Evolutionary conservation across 2,329 filamentous ascomycete species (phyloP).

Genomic region (Pseudogymnoascus sp.): DNA sequence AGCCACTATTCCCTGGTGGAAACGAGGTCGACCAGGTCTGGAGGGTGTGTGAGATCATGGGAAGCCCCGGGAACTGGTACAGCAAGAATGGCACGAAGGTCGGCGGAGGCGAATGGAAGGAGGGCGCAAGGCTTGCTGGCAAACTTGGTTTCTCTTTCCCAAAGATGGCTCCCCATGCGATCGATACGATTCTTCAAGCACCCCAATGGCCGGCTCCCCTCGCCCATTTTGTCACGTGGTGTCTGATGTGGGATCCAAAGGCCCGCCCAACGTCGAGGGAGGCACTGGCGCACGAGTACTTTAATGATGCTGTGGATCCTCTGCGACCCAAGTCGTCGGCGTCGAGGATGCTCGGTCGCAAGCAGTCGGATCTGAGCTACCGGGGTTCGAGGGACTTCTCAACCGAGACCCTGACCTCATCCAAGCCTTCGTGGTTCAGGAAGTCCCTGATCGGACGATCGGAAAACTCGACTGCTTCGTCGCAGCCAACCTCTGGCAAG

Average conservation of each 20-base stretch:
- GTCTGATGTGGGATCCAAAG: constrained; percentile 97
- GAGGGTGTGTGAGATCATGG: constrained; percentile 99
- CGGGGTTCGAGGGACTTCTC: constrained; percentile 57
- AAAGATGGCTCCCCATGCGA: constrained; percentile 96
- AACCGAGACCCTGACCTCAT: constrained; percentile 48
- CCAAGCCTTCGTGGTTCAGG: constrained; percentile 94
- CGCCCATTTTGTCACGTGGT: constrained; percentile 94
- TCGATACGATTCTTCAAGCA: constrained; percentile 85
- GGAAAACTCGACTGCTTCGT: constrained; percentile 57
- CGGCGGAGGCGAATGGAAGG: constrained; percentile 94
- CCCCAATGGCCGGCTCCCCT: constrained; percentile 89
- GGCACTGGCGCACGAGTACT: constrained; percentile 93
- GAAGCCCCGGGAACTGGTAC: constrained; percentile 96
- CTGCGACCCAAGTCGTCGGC: constrained; percentile 85
- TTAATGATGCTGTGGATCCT: constrained; percentile 84
- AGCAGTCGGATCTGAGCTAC: constrained; percentile 74
- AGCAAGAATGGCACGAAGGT: constrained; percentile 82
- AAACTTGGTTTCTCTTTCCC: constrained; percentile 98
- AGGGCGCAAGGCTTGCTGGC: constrained; percentile 83
- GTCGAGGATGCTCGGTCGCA: constrained; percentile 76
- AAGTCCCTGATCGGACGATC: constrained; percentile 83
- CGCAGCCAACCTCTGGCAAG: constrained; percentile 35
- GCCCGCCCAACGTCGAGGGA: constrained; percentile 84
- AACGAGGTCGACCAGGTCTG: constrained; percentile 99
- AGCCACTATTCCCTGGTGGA: constrained; percentile 91